These are phyloP conservation scores for Pythium monospermum DNA, from an alignment of 352 stramenopile species.

Conservation along the genomic window DNA sequence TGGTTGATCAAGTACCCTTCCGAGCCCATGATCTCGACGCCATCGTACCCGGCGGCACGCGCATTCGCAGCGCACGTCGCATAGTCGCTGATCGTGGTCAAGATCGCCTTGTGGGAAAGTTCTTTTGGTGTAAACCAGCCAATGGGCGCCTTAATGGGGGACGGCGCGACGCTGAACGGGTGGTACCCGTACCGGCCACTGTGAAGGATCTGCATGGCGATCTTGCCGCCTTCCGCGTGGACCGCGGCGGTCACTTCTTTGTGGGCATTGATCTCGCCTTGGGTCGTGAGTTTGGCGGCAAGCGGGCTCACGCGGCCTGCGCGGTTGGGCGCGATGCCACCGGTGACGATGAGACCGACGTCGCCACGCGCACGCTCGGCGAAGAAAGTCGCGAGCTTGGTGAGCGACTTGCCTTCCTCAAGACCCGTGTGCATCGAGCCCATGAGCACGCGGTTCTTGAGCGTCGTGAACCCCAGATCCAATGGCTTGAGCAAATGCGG, in stretches of 20 bases:
- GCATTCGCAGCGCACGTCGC: constrained; percentile 81
- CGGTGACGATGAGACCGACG: constrained; percentile 94
- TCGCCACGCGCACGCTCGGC: constrained; percentile 90
- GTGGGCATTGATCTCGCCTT: constrained; percentile 86
- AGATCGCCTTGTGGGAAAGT: constrained; percentile 77
- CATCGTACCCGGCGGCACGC: constrained; percentile 93
- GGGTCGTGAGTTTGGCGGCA: constrained; percentile 91
- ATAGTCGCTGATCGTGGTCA: constrained; percentile 93
- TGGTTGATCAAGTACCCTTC: constrained; percentile 99
- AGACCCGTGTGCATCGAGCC: constrained; percentile 92
- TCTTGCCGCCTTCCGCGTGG: constrained; percentile 82
- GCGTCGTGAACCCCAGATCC: constrained; percentile 74
- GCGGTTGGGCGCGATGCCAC: constrained; percentile 91
- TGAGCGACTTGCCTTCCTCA: constrained; percentile 75
- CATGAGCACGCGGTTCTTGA: constrained; percentile 88
- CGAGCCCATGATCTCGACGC: constrained; percentile 98
- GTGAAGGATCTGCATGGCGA: constrained; percentile 92
- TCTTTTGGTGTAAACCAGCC: constrained; percentile 87
- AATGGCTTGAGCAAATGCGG: constrained; percentile 69
- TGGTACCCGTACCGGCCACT: constrained; percentile 96
- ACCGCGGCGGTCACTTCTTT: constrained; percentile 92
- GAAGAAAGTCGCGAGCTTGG: constrained; percentile 93
- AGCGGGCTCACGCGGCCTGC: constrained; percentile 91
- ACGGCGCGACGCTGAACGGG: constrained; percentile 92
- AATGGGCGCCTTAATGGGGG: constrained; percentile 92